Conservation (phyloP, 2,329 filamentous ascomycete genomes). For the Penicillium decumbens region DNA sequence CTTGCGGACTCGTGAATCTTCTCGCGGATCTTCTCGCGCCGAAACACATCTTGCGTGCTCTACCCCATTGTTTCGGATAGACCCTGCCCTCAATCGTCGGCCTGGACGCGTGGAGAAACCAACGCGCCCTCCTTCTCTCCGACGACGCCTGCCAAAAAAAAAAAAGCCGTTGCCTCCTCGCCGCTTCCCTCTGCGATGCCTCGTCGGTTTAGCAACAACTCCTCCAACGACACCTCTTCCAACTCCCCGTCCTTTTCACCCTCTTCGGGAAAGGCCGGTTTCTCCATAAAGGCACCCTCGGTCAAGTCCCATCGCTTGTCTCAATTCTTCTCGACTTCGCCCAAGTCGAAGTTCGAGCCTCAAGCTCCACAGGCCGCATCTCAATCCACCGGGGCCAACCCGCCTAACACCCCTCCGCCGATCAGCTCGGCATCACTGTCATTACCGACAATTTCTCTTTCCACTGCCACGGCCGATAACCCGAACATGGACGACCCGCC, state of each 20-base stretch:
- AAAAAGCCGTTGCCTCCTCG: slow-evolving; percentile 13
- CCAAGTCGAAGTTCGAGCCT: slow-evolving; percentile 63
- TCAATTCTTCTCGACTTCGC: slow-evolving; percentile 76
- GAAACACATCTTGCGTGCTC: neutral
- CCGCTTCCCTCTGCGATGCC: slow-evolving; percentile 52
- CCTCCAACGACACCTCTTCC: slow-evolving; percentile 51
- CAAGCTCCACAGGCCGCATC: slow-evolving; percentile 54
- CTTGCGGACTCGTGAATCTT: neutral
- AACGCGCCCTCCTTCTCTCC: slow-evolving; percentile 6
- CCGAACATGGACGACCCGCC: slow-evolving; percentile 67
- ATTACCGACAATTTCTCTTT: slow-evolving; percentile 85
- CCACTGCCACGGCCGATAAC: slow-evolving; percentile 74
- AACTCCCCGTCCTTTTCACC: slow-evolving; percentile 48
- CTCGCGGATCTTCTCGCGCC: neutral
- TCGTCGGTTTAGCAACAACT: slow-evolving; percentile 58
- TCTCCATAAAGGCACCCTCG: slow-evolving; percentile 46
- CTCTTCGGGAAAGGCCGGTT: slow-evolving; percentile 52
- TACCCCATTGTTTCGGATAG: slow-evolving; percentile 5
- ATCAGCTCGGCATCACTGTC: slow-evolving; percentile 70
- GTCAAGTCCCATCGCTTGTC: slow-evolving; percentile 70
- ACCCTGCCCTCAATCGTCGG: slow-evolving; percentile 14
- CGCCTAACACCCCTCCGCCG: slow-evolving; percentile 51
- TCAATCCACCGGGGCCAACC: slow-evolving; percentile 58
- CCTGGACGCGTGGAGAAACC: slow-evolving; percentile 8
- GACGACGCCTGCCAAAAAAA: slow-evolving; percentile 10